phyloP scores from a whole-genome alignment of 2,329 filamentous ascomycete species.

The Colletotrichum sansevieriae region DNA sequence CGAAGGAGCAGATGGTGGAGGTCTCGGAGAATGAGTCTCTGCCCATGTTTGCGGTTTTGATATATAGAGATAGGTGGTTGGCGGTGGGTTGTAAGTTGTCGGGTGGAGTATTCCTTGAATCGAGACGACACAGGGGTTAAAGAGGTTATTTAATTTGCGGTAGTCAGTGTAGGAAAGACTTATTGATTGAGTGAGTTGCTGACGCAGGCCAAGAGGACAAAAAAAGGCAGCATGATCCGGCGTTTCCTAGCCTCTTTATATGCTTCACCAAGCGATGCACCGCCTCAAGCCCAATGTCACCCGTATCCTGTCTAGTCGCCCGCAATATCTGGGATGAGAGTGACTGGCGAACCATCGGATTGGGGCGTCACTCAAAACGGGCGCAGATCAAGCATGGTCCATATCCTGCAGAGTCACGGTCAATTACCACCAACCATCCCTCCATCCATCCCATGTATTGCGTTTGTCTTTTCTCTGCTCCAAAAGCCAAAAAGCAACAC shows the following conservation, averaged over 20 bases:
- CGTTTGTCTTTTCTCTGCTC: not conserved
- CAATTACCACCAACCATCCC: not conserved
- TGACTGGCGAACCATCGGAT: conserved; percentile 19
- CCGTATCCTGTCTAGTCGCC: not conserved
- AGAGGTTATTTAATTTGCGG: not conserved
- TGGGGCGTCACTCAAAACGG: conserved; percentile 24
- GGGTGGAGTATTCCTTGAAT: not conserved
- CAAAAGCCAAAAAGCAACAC: not conserved
- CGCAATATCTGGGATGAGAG: not conserved
- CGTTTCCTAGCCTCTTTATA: conserved; percentile 19
- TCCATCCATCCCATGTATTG: conserved; percentile 22
- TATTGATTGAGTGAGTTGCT: conserved; percentile 35
- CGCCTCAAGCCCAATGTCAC: conserved; percentile 33
- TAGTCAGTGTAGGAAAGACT: conserved; percentile 8
- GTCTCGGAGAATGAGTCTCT: conserved; percentile 34
- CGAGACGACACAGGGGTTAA: too few species aligned
- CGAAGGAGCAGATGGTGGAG: conserved; percentile 37
- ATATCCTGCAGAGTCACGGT: not conserved
- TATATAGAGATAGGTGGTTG: not conserved
- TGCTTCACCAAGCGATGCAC: conserved; percentile 33
- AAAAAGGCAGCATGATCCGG: not conserved
- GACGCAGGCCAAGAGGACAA: conserved; percentile 27
- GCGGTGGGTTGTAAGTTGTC: not conserved
- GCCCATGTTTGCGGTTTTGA: conserved; percentile 24
- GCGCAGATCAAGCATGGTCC: conserved; percentile 34